Percentiles rank a stretch among this genome's conserved stretches.
phyloP scores from a whole-genome alignment of 1,139 yeast genomes.

The Pneumocystis carinii region DNA sequence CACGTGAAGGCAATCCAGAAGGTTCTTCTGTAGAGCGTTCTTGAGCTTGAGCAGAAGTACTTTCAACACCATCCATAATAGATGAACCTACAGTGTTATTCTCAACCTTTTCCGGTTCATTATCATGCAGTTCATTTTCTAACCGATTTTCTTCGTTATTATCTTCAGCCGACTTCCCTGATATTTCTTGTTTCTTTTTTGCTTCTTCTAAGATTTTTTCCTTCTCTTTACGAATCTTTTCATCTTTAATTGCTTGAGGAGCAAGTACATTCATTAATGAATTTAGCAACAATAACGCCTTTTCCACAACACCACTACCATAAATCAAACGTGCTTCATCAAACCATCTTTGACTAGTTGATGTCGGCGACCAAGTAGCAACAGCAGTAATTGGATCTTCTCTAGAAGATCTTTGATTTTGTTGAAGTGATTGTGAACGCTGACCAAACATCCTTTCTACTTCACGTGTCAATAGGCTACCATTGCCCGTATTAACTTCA shows the following conservation, averaged over 20 bases:
- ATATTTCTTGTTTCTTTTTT: conserved; percentile 20
- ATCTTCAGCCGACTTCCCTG: conserved; percentile 22
- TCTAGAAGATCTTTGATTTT: conserved; percentile 1
- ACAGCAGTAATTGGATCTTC: conserved; percentile 17
- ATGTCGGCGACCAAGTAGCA: conserved; percentile 28
- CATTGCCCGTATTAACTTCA: conserved; percentile 5
- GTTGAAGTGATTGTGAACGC: not conserved
- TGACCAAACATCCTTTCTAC: conserved; percentile 11
- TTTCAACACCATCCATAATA: conserved; percentile 14
- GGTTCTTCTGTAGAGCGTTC: conserved; percentile 2
- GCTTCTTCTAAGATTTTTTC: conserved; percentile 20
- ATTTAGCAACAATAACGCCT: conserved; percentile 36
- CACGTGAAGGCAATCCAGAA: conserved; percentile 28
- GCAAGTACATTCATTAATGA: conserved; percentile 30
- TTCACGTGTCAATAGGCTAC: conserved; percentile 8
- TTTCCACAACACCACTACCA: conserved; percentile 30
- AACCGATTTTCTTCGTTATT: conserved; percentile 19
- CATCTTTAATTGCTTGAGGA: conserved; percentile 27
- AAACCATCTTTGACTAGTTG: conserved; percentile 58
- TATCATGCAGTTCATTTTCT: conserved; percentile 11
- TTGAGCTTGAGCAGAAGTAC: conserved; percentile 3
- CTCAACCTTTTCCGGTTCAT: conserved; percentile 7
- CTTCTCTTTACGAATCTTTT: conserved; percentile 22
- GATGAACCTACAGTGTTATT: conserved; percentile 10
- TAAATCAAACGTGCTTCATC: conserved; percentile 41